phyloP scores from a whole-genome alignment of 805 yeast species.

The Kuraishia capsulata region DNA sequence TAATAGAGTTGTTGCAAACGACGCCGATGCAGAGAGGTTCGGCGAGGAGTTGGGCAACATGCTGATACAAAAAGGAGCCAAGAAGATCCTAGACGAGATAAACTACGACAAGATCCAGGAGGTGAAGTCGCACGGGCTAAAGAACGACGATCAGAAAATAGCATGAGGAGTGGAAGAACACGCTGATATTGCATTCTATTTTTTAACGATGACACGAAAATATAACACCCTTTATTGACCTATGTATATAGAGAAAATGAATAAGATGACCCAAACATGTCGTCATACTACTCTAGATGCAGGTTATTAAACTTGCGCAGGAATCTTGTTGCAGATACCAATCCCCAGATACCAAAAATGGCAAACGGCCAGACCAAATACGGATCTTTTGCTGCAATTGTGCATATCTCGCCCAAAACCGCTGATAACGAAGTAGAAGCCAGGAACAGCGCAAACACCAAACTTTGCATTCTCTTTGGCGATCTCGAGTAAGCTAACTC shows the following conservation, averaged over 20 bases:
- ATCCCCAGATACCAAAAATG: slow-evolving; percentile 24
- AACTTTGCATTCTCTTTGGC: slow-evolving; percentile 40
- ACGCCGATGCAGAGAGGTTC: slow-evolving; percentile 55
- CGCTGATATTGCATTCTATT: too few relatives aligned
- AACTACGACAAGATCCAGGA: slow-evolving; percentile 57
- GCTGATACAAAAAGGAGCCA: slow-evolving; percentile 73
- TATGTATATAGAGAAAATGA: not conserved
- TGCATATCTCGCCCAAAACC: slow-evolving; percentile 28
- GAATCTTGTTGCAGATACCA: slow-evolving; percentile 12
- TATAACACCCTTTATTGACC: not conserved
- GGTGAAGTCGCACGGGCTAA: slow-evolving; percentile 20
- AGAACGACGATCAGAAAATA: not conserved
- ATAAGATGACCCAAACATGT: not conserved
- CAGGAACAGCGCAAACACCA: slow-evolving; percentile 33
- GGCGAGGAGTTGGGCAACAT: slow-evolving; percentile 64
- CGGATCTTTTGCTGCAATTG: slow-evolving; percentile 30
- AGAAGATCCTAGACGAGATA: slow-evolving; percentile 69
- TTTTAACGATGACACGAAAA: not conserved
- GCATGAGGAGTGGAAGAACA: not conserved
- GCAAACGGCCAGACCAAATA: slow-evolving; percentile 26
- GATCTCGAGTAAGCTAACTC: slow-evolving; percentile 46
- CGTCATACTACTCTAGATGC: too few relatives aligned
- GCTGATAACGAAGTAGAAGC: slow-evolving; percentile 34
- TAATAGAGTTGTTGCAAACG: slow-evolving; percentile 26
- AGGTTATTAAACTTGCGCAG: too few relatives aligned